A percentile compares a stretch with the other conserved stretches of the same genome.
phyloP scores from a whole-genome alignment of 805 yeast genomes.

The Metschnikowia amazonensis region DNA sequence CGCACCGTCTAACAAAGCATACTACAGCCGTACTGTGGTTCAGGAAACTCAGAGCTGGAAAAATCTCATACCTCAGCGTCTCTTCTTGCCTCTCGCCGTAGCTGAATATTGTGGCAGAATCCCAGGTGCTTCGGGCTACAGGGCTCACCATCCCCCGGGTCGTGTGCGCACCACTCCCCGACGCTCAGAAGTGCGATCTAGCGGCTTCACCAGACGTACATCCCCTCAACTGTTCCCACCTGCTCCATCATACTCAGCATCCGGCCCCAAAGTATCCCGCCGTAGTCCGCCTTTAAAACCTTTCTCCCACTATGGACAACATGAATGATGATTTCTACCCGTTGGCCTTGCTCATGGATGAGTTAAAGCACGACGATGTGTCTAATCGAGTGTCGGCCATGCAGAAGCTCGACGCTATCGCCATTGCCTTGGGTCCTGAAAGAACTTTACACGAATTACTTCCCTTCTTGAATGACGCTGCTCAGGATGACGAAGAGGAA shows the following conservation, averaged over 20 bases:
- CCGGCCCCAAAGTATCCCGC: not conserved
- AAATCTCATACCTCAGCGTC: too few species aligned
- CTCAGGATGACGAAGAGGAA: conserved; percentile 97
- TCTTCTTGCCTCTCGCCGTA: too few species aligned
- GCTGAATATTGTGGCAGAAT: too few species aligned
- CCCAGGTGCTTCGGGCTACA: too few species aligned
- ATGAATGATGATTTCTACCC: conserved; percentile 75
- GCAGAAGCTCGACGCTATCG: conserved; percentile 90
- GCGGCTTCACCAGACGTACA: conserved; percentile 1
- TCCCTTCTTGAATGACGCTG: conserved; percentile 85
- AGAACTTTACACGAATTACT: conserved; percentile 84
- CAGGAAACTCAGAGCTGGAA: too few species aligned
- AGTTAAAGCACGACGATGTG: conserved; percentile 93
- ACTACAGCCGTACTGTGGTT: too few species aligned
- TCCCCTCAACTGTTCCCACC: not conserved
- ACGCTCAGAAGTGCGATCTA: conserved; percentile 9
- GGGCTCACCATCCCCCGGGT: conserved; percentile 1
- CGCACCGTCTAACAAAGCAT: too few species aligned
- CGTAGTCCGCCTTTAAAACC: not conserved
- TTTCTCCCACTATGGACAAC: conserved; percentile 9
- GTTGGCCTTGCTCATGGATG: conserved; percentile 93
- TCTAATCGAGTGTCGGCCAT: conserved; percentile 91
- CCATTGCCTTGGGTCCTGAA: conserved; percentile 91
- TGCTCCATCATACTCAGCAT: conserved; percentile 1
- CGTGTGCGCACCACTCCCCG: conserved; percentile 14